Evolutionary conservation across 83 land plant genomes (phyloP).

Genomic region (Diphasiastrum complanatum): DNA sequence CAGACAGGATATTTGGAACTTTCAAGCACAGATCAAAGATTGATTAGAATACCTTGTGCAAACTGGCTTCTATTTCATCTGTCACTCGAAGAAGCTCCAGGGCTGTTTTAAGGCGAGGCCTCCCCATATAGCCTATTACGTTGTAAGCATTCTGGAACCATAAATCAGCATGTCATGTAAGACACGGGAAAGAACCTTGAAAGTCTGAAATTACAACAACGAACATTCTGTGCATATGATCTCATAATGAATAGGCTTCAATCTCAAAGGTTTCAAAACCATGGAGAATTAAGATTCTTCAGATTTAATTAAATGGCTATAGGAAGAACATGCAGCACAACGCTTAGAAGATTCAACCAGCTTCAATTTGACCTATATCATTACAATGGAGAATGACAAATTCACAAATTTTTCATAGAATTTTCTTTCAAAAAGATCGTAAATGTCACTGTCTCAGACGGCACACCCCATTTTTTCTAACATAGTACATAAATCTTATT

Average conservation of each 20-base stretch:
- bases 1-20: no score
- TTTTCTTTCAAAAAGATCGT: no score
- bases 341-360: background rate
- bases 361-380: background rate
- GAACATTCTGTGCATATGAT: no score
- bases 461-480: no score
- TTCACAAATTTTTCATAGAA: background rate
- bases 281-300: background rate
- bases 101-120: constrained; percentile 77
- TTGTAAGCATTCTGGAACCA: constrained; percentile 61
- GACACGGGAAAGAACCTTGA: no score
- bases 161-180: no score
- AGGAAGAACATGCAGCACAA: constrained; percentile 3
- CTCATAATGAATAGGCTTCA: no score
- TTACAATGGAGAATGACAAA: background rate
- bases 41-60: constrained; percentile 49
- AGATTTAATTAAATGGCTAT: background rate
- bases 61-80: constrained; percentile 51
- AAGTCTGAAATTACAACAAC: no score
- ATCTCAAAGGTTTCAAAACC: no score
- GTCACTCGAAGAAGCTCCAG: constrained; percentile 66
- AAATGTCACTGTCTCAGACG: no score
- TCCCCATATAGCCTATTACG: constrained; percentile 70
- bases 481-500: no score
- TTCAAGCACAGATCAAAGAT: no score